Percentiles rank a stretch among this genome's conserved stretches.
These are phyloP conservation scores for Domatiomyces catenatus DNA, from an alignment of 2,329 filamentous ascomycete genomes.

Conservation along the genomic window DNA sequence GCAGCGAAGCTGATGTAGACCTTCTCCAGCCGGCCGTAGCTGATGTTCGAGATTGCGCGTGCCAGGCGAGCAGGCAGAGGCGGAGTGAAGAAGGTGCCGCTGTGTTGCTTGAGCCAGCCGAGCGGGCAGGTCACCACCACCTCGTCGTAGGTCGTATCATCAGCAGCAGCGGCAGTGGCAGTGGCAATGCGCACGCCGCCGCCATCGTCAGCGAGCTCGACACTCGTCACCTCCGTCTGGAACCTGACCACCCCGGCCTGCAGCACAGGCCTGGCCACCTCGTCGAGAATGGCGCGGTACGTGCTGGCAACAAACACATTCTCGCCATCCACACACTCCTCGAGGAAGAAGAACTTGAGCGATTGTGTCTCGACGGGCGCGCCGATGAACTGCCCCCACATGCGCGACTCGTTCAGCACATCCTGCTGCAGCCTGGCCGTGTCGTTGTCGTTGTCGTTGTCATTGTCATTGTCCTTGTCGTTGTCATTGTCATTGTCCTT, in stretches of 20 bases:
- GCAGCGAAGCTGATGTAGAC: constrained; percentile 52
- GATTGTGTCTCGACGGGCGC: constrained; percentile 44
- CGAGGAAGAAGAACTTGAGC: constrained; percentile 49
- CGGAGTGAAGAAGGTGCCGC: constrained; percentile 31
- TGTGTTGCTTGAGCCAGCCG: constrained; percentile 36
- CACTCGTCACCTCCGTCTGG: constrained; percentile 27
- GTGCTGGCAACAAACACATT: constrained; percentile 49
- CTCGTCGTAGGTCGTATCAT: constrained; percentile 32
- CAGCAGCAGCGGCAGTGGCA: no score
- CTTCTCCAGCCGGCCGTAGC: constrained; percentile 33
- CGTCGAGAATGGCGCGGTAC: constrained; percentile 41
- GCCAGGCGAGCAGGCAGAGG: constrained; percentile 27
- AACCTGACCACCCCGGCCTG: constrained; percentile 36
- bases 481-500: no score
- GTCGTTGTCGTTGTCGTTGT: constrained; percentile 22
- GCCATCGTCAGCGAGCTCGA: constrained; percentile 20
- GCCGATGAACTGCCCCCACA: constrained; percentile 52
- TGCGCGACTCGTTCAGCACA: constrained; percentile 38
- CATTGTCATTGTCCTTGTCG: no score
- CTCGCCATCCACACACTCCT: constrained; percentile 51
- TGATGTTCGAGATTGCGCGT: constrained; percentile 33
- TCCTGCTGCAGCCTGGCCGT: constrained; percentile 26
- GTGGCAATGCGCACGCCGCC: constrained; percentile 27
- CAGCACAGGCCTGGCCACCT: constrained; percentile 34
- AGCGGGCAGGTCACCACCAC: constrained; percentile 38